Conservation (phyloP, 2,329 filamentous ascomycete genomes). For the Fusarium palustre region DNA sequence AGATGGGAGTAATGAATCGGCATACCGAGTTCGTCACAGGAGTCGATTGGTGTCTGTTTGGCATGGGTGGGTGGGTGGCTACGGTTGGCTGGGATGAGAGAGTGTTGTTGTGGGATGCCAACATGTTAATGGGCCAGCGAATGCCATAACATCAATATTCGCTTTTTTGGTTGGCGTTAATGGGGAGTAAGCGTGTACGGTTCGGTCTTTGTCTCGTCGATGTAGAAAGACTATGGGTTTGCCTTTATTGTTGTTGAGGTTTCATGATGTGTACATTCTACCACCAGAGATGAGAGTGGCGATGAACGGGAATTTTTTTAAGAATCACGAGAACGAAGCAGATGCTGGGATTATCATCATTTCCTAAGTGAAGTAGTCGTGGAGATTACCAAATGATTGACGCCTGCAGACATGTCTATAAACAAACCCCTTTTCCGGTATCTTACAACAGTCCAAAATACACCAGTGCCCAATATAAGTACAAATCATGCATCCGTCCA, state of each 20-base stretch:
- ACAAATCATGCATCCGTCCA: conserved; percentile 44
- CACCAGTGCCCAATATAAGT: conserved; percentile 45
- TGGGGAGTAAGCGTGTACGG: conserved; percentile 14
- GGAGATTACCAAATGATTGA: conserved; percentile 38
- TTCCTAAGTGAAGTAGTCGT: conserved; percentile 48
- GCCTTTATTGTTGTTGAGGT: not conserved
- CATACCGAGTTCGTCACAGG: conserved; percentile 98
- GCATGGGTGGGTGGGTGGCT: conserved; percentile 93
- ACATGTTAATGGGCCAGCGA: conserved; percentile 56
- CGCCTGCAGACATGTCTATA: conserved; percentile 44
- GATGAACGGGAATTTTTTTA: not conserved
- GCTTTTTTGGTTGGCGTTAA: conserved; percentile 35
- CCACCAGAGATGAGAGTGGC: too few relatives aligned
- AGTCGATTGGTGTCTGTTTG: conserved; percentile 98
- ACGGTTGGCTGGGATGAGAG: conserved; percentile 95
- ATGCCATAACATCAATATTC: conserved; percentile 32
- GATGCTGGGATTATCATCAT: conserved; percentile 31
- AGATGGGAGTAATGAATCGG: conserved; percentile 87
- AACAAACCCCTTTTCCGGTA: conserved; percentile 42
- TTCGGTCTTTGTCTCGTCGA: not conserved
- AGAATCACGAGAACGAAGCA: not conserved
- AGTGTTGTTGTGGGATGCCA: conserved; percentile 92
- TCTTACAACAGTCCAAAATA: conserved; percentile 42
- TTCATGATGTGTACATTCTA: not conserved
- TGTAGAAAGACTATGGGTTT: not conserved